Conservation (phyloP, 345 rosid species). For the Reutealis trisperma region DNA sequence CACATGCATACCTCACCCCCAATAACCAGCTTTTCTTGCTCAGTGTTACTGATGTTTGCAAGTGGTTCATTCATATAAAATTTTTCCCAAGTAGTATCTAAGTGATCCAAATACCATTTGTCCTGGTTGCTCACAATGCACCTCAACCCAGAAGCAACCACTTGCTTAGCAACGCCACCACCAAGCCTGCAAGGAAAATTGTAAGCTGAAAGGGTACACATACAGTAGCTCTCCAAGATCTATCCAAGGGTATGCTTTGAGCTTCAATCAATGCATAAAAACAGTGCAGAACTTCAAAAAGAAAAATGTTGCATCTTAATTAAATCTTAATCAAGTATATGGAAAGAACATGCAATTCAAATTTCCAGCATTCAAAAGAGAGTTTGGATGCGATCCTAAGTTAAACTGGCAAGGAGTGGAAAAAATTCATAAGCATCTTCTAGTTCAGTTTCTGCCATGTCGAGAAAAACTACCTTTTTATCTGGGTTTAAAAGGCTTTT, state of each 20-base stretch:
- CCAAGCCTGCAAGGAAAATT: constrained; percentile 54
- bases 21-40: constrained; percentile 55
- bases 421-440: neutral
- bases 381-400: neutral
- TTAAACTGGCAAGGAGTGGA: neutral
- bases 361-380: neutral
- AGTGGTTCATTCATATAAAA: constrained; percentile 68
- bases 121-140: constrained; percentile 83
- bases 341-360: neutral
- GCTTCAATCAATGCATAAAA: neutral
- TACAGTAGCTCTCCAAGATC: neutral
- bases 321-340: neutral
- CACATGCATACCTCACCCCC: constrained; percentile 89
- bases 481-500: neutral
- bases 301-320: no score
- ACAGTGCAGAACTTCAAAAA: neutral
- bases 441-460: neutral
- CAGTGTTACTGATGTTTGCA: constrained; percentile 37
- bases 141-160: constrained; percentile 60
- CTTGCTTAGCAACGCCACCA: constrained; percentile 57
- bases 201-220: neutral
- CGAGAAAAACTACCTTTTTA: neutral
- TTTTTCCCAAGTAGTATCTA: constrained; percentile 55
- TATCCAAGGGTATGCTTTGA: neutral
- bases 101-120: constrained; percentile 70